Evolutionary conservation across 1,139 yeast genomes (phyloP).

Genomic region (Yamadazyma triangularis): DNA sequence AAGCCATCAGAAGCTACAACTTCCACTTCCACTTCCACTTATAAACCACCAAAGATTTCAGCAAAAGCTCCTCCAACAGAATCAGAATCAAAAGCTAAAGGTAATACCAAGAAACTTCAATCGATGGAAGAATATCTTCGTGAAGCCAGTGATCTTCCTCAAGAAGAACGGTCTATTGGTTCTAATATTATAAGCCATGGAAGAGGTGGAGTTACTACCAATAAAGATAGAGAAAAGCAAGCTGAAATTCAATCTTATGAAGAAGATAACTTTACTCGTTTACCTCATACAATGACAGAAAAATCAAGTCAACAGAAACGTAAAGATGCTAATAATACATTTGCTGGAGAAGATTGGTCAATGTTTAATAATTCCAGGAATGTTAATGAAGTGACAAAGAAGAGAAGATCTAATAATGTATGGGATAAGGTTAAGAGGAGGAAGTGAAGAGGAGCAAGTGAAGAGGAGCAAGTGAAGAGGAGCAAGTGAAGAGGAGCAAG

Average conservation of each 20-base stretch:
- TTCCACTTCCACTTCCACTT: conserved; percentile 41
- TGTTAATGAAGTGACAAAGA: conserved; percentile 43
- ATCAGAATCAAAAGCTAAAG: conserved; percentile 10
- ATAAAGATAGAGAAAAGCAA: conserved; percentile 71
- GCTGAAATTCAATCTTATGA: conserved; percentile 77
- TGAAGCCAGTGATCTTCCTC: conserved; percentile 83
- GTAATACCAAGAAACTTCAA: conserved; percentile 65
- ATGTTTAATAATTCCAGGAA: conserved; percentile 63
- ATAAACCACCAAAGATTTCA: conserved; percentile 90
- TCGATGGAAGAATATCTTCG: conserved; percentile 93
- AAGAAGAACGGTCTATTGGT: conserved; percentile 83
- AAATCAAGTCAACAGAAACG: conserved; percentile 61
- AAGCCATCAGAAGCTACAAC: conserved; percentile 3
- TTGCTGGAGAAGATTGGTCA: conserved; percentile 96
- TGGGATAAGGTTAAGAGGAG: conserved; percentile 79
- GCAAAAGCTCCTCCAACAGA: conserved; percentile 63
- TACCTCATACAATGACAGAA: conserved; percentile 65
- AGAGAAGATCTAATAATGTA: conserved; percentile 53
- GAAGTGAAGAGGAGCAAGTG: too few species aligned
- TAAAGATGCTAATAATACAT: conserved; percentile 56
- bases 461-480: too few species aligned
- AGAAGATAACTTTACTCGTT: conserved; percentile 87
- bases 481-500: too few species aligned
- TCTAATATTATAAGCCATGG: conserved; percentile 85
- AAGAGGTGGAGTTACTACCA: conserved; percentile 83